These are phyloP conservation scores for Dendrobium huoshanense DNA, from an alignment of 106 monocot species.

Conservation along the genomic window DNA sequence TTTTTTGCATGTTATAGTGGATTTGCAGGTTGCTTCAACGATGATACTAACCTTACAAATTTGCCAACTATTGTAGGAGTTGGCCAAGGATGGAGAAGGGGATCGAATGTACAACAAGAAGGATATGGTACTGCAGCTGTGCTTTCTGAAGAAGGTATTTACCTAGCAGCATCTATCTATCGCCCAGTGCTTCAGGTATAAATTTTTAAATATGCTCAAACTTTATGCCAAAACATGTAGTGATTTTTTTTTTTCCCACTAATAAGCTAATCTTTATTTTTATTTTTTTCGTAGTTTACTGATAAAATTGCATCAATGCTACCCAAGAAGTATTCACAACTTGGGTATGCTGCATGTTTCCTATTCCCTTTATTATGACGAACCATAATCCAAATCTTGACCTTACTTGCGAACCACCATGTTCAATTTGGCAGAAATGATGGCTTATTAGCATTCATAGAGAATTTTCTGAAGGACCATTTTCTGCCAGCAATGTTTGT, in stretches of 20 bases:
- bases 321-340: conserved; percentile 81
- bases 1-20: not conserved
- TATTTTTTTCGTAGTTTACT: conserved; percentile 51
- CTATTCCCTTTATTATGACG: not conserved
- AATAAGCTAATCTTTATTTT: not conserved
- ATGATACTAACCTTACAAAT: not conserved
- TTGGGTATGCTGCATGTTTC: conserved; percentile 51
- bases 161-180: conserved; percentile 94
- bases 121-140: conserved; percentile 89
- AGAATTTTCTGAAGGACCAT: conserved; percentile 96
- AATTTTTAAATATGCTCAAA: not conserved
- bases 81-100: conserved; percentile 85
- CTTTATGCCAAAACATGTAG: not conserved
- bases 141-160: conserved; percentile 96
- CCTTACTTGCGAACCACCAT: not conserved
- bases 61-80: conserved; percentile 20
- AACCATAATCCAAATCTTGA: not conserved
- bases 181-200: conserved; percentile 92
- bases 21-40: not conserved
- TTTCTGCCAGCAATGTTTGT: conserved; percentile 97
- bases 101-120: conserved; percentile 73
- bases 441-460: conserved; percentile 73
- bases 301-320: conserved; percentile 84
- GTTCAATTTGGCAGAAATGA: conserved; percentile 66
- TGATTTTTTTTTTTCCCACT: not conserved